Evolutionary conservation across 768 basidiomycete species (phyloP).

Genomic region (Mycena leptocephala): DNA sequence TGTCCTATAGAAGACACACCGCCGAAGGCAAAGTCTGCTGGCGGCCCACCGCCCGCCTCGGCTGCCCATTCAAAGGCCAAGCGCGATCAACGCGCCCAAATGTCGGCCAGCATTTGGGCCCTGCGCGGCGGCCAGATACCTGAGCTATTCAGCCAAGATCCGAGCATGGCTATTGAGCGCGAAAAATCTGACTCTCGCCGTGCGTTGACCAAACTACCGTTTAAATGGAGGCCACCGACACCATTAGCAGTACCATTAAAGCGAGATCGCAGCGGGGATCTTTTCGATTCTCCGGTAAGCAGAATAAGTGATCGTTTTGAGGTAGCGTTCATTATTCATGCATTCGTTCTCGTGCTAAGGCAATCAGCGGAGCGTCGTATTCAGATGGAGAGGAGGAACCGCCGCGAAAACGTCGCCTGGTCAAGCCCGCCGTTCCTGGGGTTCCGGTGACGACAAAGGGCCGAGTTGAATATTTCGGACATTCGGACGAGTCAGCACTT

Average conservation of each 20-base stretch:
- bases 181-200: background rate
- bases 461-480: background rate
- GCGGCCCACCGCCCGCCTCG: background rate
- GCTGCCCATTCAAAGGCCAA: background rate
- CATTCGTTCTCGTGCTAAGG: background rate
- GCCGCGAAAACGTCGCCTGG: background rate
- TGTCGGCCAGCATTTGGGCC: background rate
- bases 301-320: background rate
- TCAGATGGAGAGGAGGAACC: background rate
- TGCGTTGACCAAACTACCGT: background rate
- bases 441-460: no score
- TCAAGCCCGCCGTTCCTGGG: no score
- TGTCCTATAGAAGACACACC: background rate
- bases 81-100: background rate
- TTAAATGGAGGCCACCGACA: background rate
- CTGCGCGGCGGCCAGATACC: background rate
- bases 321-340: background rate
- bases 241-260: background rate
- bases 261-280: background rate
- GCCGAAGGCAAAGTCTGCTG: background rate
- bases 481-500: background rate
- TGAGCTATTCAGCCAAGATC: background rate
- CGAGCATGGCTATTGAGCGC: background rate
- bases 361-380: background rate
- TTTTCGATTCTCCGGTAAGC: background rate